Evolutionary conservation across 257 asterid genomes (phyloP), one percentile per base, ranked within the genome.

Genomic region (Haberlea rhodopensis): DNA sequence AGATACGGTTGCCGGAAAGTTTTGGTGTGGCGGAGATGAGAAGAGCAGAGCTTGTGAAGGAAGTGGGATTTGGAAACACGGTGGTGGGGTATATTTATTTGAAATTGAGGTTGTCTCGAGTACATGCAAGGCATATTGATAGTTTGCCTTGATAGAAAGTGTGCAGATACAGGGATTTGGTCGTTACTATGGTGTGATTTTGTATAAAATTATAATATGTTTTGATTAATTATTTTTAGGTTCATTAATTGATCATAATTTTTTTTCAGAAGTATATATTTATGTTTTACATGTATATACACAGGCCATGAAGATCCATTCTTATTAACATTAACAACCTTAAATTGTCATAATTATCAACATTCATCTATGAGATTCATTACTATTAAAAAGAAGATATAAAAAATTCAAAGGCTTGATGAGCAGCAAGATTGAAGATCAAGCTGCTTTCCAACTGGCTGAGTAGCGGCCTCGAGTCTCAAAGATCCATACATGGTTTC

Each of bases 401-500:
- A 20, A 43, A 43, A 43, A 43, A n/a, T n/a, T n/a, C n/a, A n/a
- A n/a, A n/a, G n/a, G n/a, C n/a, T n/a, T 43, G 20, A 43, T 43
- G 19, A 13, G 51, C 48, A 40, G 48, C 18, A 13, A 40, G 48
- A 4, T 3, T 40, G 48, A 13, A 16, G 51, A 43, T 81, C 69
- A 90, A 77, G 81, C 89, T 64, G 91, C 34, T 88, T 91, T 63
- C 95, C 97, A 71, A 87, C 87, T 10, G 97, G 87, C 26, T 71
- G 51, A 43, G 51, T 73, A 45, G 78, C 84, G 46, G 67, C 69
- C 72, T 85, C 89, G 63, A 91, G 96, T 72, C 96, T 76, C 22
- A 96, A 91, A n/a, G 98, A 87, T 1, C 96, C 98, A 20, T 86
- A 84, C 18, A 84, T 87, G 0, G 82, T 83, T 73, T 88, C 90